Conservation (phyloP, 306 rosid genomes). For the Oemleria cerasiformis region DNA sequence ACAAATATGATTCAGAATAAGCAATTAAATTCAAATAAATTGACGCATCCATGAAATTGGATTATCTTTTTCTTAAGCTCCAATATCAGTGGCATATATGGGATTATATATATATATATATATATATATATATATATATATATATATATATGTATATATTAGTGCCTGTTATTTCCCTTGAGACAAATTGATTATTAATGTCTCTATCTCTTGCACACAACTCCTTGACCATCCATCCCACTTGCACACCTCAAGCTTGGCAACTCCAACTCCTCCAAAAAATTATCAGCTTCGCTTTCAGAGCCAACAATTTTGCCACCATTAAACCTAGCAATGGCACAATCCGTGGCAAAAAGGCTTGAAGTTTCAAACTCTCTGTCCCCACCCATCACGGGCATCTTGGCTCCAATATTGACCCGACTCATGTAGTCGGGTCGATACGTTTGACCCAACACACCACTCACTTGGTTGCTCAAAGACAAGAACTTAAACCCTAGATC, state of each 20-base stretch:
- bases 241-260: slow-evolving; percentile 42
- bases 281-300: neutral
- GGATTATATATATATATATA: no score
- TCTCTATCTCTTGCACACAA: slow-evolving; percentile 44
- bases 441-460: slow-evolving; percentile 64
- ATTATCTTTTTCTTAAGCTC: neutral
- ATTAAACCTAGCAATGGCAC: slow-evolving; percentile 43
- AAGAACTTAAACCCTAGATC: slow-evolving; percentile 64
- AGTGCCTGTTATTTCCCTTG: neutral
- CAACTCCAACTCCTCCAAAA: slow-evolving; percentile 22
- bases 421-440: slow-evolving; percentile 48
- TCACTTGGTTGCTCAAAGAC: slow-evolving; percentile 38
- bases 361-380: slow-evolving; percentile 44
- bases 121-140: no score
- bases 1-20: neutral
- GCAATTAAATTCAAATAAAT: neutral
- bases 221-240: slow-evolving; percentile 44
- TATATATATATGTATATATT: no score
- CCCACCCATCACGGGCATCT: slow-evolving; percentile 62
- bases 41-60: neutral
- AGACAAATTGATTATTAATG: neutral
- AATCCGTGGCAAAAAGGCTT: slow-evolving; percentile 42
- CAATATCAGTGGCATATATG: no score
- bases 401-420: slow-evolving; percentile 36
- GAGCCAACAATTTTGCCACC: neutral